Evolutionary conservation across 805 yeast species (phyloP).

Genomic region (Sungouiozyma intestinalis): DNA sequence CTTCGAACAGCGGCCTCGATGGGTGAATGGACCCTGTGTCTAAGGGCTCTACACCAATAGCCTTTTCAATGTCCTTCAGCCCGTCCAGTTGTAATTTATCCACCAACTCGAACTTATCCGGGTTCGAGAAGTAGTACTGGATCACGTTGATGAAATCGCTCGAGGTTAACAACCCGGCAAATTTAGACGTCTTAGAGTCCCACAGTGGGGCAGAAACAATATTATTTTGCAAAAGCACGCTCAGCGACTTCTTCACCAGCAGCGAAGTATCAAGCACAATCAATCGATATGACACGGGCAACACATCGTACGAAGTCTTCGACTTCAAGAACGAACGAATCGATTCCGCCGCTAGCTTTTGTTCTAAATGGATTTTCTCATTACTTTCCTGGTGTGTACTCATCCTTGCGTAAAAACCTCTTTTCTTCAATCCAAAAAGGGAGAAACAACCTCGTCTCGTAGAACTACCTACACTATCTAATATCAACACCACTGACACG

Average conservation of each 20-base stretch:
- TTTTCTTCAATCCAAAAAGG: too few species aligned
- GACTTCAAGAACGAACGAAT: slow-evolving; percentile 77
- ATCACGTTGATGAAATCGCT: slow-evolving; percentile 91
- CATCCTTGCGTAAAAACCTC: too few species aligned
- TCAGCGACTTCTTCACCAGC: slow-evolving; percentile 80
- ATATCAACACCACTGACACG: too few species aligned
- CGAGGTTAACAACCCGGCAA: slow-evolving; percentile 89
- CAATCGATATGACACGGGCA: slow-evolving; percentile 88
- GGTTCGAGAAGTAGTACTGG: slow-evolving; percentile 82
- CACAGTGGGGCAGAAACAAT: slow-evolving; percentile 95
- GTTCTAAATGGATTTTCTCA: slow-evolving; percentile 34
- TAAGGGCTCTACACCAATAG: slow-evolving; percentile 75
- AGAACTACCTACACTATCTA: too few species aligned
- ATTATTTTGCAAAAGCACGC: slow-evolving; percentile 81
- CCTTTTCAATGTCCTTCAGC: slow-evolving; percentile 73
- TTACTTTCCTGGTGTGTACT: slow-evolving; percentile 1
- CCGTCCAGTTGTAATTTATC: slow-evolving; percentile 81
- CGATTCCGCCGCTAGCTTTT: slow-evolving; percentile 65
- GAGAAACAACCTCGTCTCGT: too few species aligned
- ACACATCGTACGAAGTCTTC: slow-evolving; percentile 90
- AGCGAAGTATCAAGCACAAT: slow-evolving; percentile 89
- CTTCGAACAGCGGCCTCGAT: slow-evolving; percentile 77
- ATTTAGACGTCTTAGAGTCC: slow-evolving; percentile 80
- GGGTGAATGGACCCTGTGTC: slow-evolving; percentile 89
- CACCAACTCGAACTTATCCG: slow-evolving; percentile 79